Evolutionary conservation across 2,329 filamentous ascomycete species (phyloP).

Genomic region (Pyrenophora tritici-repentis): DNA sequence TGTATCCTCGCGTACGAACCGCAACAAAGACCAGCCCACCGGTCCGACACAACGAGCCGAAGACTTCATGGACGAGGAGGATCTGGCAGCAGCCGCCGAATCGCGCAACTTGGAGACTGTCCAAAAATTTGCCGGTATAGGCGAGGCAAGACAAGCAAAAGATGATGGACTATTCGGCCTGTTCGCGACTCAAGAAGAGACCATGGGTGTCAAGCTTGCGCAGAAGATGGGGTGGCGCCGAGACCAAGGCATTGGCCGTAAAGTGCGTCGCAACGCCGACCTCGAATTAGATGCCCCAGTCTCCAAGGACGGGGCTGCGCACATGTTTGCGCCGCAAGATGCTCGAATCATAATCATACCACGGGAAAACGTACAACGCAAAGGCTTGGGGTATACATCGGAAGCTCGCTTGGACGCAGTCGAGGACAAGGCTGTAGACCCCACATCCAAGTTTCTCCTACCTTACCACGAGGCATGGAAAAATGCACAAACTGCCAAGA

Average conservation of each 20-base stretch:
- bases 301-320: conserved; percentile 49
- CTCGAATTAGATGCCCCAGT: conserved; percentile 59
- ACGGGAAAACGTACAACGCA: conserved; percentile 67
- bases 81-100: conserved; percentile 84
- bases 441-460: conserved; percentile 20
- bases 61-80: conserved; percentile 98
- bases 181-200: conserved; percentile 74
- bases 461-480: conserved; percentile 31
- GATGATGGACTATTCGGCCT: conserved; percentile 69
- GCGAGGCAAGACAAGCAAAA: conserved; percentile 62
- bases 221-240: conserved; percentile 96
- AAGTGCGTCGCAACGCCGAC: conserved; percentile 74
- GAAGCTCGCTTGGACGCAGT: conserved; percentile 58
- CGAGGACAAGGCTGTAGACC: conserved; percentile 30
- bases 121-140: conserved; percentile 75
- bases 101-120: conserved; percentile 74
- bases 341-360: conserved; percentile 68
- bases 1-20: conserved; percentile 82
- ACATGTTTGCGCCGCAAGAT: conserved; percentile 87
- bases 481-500: conserved; percentile 36
- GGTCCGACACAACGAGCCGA: conserved; percentile 68
- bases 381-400: conserved; percentile 70
- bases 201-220: conserved; percentile 82
- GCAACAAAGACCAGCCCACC: conserved; percentile 69
- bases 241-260: conserved; percentile 90